Conservation (phyloP, 768 basidiomycete genomes). For the Leccinum olivaceopallidum region DNA sequence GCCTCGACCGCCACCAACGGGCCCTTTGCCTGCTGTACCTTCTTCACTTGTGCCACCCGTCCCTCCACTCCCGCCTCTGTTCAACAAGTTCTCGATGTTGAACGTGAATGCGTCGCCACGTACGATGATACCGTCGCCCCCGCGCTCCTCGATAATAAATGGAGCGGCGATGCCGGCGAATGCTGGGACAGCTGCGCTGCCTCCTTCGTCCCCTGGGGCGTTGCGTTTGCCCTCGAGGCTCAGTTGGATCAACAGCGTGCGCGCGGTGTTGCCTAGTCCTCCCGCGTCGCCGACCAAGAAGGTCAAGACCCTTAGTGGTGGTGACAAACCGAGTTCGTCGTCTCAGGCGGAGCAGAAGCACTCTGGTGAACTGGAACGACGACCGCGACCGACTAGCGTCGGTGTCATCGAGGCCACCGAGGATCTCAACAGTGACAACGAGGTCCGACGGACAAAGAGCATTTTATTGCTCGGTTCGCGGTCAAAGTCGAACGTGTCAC, state of each 20-base stretch:
- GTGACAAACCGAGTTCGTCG: slow-evolving; percentile 1
- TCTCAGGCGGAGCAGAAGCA: slow-evolving; percentile 12
- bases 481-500: slow-evolving; percentile 24
- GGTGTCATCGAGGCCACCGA: slow-evolving; percentile 34
- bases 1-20: slow-evolving; percentile 29
- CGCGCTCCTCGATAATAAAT: slow-evolving; percentile 8
- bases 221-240: slow-evolving; percentile 34
- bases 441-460: slow-evolving; percentile 33
- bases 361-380: slow-evolving; percentile 17
- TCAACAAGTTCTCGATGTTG: slow-evolving; percentile 18
- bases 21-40: slow-evolving; percentile 33
- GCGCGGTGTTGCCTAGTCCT: slow-evolving; percentile 31
- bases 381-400: slow-evolving; percentile 24
- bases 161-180: slow-evolving; percentile 5
- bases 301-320: neutral
- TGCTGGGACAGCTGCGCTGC: slow-evolving; percentile 14
- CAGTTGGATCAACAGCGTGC: slow-evolving; percentile 29
- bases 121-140: slow-evolving; percentile 5
- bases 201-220: slow-evolving; percentile 31
- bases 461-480: slow-evolving; percentile 31
- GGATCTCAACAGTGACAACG: slow-evolving; percentile 1
- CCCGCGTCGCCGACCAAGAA: slow-evolving; percentile 30
- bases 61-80: slow-evolving; percentile 29
- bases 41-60: slow-evolving; percentile 21
- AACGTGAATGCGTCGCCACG: slow-evolving; percentile 6